phyloP scores from a whole-genome alignment of 2,329 filamentous ascomycete genomes.

The Alternaria solani region DNA sequence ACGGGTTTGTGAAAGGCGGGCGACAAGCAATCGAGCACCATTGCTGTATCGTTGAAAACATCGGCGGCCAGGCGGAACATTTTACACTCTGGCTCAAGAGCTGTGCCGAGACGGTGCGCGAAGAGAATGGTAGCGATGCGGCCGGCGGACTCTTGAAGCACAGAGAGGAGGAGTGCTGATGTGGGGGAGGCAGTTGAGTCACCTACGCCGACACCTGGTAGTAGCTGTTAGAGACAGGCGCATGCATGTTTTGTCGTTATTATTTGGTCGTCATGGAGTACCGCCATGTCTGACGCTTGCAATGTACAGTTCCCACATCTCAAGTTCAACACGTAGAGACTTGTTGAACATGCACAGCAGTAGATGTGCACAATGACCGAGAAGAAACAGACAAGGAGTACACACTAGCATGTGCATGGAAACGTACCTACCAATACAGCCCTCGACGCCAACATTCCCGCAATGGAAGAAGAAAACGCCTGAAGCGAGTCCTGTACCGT shows the following conservation, averaged over 20 bases:
- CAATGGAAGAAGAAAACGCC: constrained; percentile 84
- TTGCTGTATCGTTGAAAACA: constrained; percentile 85
- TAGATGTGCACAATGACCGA: neutral
- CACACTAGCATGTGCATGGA: neutral
- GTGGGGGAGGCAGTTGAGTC: constrained; percentile 81
- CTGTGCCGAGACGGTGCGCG: constrained; percentile 80
- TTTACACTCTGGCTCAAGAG: constrained; percentile 90
- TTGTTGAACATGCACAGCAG: neutral
- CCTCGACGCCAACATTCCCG: constrained; percentile 78
- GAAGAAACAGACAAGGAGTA: neutral
- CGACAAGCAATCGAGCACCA: constrained; percentile 84
- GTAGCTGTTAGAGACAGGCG: neutral
- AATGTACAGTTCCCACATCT: neutral
- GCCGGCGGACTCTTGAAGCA: constrained; percentile 82
- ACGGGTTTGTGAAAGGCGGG: constrained; percentile 71
- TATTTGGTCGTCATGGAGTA: neutral
- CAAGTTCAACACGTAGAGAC: neutral
- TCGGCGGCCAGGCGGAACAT: constrained; percentile 87
- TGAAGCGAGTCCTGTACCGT: constrained; percentile 73
- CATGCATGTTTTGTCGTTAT: rapidly evolving
- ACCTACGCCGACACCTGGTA: constrained; percentile 77
- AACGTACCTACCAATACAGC: constrained; percentile 76
- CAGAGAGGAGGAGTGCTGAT: constrained; percentile 79
- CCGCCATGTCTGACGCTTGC: neutral
- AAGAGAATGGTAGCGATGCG: constrained; percentile 86